Base-by-base conservation (phyloP, 441 rosid species). In the Bocquillonia castaneifolia region DNA sequence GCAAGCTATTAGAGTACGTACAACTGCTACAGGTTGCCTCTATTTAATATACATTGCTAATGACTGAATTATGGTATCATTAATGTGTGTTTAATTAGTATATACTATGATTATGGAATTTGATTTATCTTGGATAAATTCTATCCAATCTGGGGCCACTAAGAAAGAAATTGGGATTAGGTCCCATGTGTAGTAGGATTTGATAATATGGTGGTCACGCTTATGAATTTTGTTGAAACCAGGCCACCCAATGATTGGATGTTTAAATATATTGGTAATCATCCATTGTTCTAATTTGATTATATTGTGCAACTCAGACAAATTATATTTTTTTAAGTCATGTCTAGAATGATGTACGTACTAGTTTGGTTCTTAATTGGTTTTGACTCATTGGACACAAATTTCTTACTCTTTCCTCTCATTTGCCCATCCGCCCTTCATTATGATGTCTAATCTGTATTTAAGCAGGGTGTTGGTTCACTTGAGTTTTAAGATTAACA, bases 221-320 rank as follows among this genome's bases (percentile, higher is more conserved):
- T 58, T 55, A 40, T 52, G 34, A 61, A 42, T 66, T 51, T 52
- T 66, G 70, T 70, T 71, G 69, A 53, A 59, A 56, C 14, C n/a
- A n/a, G n/a, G n/a, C n/a, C n/a, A 0, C 34, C 64, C 66, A 59
- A 67, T 68, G 72, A 76, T 74, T 74, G 64, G 68, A 60, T 70
- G 72, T 52, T 76, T 47, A 57, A 71, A 32, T 42, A 59, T 18
- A 37, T 13, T 26, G n/a, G 26, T 17, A 25, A 67, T 20, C 31
- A 60, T 66, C 48, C 61, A 31, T 66, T 40, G 26, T 42, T 26
- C 57, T 45, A 12, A 42, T 17, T 12, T 14, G 18, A 44, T 26
- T n/a, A n/a, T n/a, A 17, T 3, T 23, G 52, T 18, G 22, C 28
- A 42, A 8, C 32, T 29, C 12, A 10, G 20, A 22, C 20, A 28